Base-by-base conservation (phyloP, 2,329 filamentous ascomycete genomes). In the Periconia macrospinosa region DNA sequence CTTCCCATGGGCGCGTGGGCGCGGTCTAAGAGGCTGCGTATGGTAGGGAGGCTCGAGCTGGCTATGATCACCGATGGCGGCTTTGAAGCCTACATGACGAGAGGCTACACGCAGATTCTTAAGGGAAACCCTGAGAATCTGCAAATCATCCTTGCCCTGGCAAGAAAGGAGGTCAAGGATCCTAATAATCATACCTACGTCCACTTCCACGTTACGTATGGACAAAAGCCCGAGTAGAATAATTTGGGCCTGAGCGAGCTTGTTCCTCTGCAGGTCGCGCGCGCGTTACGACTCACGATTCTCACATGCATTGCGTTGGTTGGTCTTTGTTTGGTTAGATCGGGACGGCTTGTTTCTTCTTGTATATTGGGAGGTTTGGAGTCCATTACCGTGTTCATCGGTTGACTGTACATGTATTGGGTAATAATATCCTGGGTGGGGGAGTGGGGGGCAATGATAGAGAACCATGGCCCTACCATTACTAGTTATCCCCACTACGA, bases 1-100 rank as follows among this genome's bases (percentile, higher is more conserved):
- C 44, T 66, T 6, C 67, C 65, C 19, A 67, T 69, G 54, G 66
- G 66, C 1, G 27, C 57, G 7, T 69, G 66, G 66, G 60, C 61
- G 69, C 50, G 61, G 68, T 56, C 54, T 7, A 66, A 66, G 50
- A 41, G 62, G 15, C 45, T 66, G 10, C 43, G 58, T 3, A 64
- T 56, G 1, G 54, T 66, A 1, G 61, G 63, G 0, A 53, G 50
- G 30, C 51, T 64, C 8, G 61, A 66, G 50, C 60, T 60, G 51
- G 56, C 61, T 13, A 64, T 63, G 60, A 64, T 66, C n/a, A 27
- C 60, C 1, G 60, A 66, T 30, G 60, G 61, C 2, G 63, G 61
- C 1, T 64, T 66, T 23, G 61, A 66, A 37, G 61, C 63, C 15
- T 66, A 64, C 10, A 63, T 64, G 63, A 27, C 64, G 37, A 47